A percentile compares a stretch with the other conserved stretches of the same genome.
Conservation (phyloP, 805 yeast species). For the Yarrowia alimentaria region DNA sequence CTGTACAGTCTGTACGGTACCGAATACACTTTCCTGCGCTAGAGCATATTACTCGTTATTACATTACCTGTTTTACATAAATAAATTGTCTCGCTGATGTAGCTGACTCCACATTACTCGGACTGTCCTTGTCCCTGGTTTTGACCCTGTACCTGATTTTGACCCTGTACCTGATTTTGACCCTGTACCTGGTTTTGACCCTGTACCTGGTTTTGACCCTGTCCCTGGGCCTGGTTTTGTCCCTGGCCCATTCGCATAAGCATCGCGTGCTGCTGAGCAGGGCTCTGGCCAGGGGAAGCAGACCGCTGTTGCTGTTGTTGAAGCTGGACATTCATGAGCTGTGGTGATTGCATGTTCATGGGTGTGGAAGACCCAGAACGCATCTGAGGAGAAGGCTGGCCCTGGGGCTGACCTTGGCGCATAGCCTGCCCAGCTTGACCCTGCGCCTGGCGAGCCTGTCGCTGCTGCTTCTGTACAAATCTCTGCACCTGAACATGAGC, state of each 20-base stretch:
- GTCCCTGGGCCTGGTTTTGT: background rate
- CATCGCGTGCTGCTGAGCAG: conserved; percentile 27
- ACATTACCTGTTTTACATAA: conserved; percentile 19
- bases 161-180: conserved; percentile 8
- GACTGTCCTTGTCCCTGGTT: conserved; percentile 22
- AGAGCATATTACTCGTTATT: too few species aligned
- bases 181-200: conserved; percentile 1
- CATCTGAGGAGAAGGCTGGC: conserved; percentile 8
- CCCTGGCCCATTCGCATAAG: conserved; percentile 25
- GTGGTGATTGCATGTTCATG: conserved; percentile 27
- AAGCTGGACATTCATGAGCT: conserved; percentile 24
- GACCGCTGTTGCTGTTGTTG: conserved; percentile 26
- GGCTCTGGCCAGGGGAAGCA: conserved; percentile 23
- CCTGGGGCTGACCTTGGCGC: conserved; percentile 12
- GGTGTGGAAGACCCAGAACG: conserved; percentile 28
- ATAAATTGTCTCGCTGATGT: conserved; percentile 14
- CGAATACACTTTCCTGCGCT: too few species aligned
- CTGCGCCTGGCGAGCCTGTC: conserved; percentile 29
- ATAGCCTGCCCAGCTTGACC: conserved; percentile 19
- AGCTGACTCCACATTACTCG: conserved; percentile 8
- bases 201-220: conserved; percentile 8
- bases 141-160: conserved; percentile 1
- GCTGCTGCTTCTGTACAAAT: conserved; percentile 35
- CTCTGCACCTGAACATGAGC: conserved; percentile 40
- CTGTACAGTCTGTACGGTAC: too few species aligned